Conservation (phyloP, 1,284 basidiomycete species). For the Papiliotrema nemorosa region DNA sequence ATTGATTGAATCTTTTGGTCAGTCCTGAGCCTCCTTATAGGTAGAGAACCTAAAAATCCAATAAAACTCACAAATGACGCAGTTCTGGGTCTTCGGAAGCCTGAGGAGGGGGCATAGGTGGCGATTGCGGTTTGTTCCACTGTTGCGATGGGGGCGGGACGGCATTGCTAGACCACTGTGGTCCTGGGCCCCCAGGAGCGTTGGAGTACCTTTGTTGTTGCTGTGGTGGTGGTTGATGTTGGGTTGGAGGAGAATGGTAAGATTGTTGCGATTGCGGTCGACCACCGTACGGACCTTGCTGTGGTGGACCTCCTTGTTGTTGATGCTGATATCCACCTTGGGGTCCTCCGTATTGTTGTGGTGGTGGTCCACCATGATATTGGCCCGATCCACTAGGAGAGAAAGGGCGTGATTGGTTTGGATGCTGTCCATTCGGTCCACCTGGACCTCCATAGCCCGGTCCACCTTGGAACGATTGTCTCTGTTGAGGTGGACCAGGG, state of each 20-base stretch:
- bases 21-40: not conserved
- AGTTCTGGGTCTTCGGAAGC: slow-evolving; percentile 26
- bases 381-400: too few species aligned
- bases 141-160: slow-evolving; percentile 21
- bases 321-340: too few species aligned
- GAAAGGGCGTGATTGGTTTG: too few species aligned
- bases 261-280: slow-evolving; percentile 8
- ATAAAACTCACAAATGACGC: slow-evolving; percentile 29
- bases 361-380: too few species aligned
- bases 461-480: too few species aligned
- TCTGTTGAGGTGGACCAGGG: too few species aligned
- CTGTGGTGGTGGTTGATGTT: slow-evolving; percentile 10
- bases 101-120: slow-evolving; percentile 10
- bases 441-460: too few species aligned
- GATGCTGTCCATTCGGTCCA: too few species aligned
- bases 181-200: slow-evolving; percentile 3
- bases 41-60: too few species aligned
- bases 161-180: slow-evolving; percentile 17
- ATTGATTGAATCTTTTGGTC: slow-evolving; percentile 39
- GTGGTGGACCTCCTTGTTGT: slow-evolving; percentile 4
- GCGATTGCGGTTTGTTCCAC: slow-evolving; percentile 13
- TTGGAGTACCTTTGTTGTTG: slow-evolving; percentile 9
- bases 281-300: not conserved
- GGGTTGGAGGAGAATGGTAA: slow-evolving; percentile 9
- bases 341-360: too few species aligned